These are phyloP conservation scores for Agaricales sp. DNA, from an alignment of 1,284 basidiomycete species.

Conservation along the genomic window DNA sequence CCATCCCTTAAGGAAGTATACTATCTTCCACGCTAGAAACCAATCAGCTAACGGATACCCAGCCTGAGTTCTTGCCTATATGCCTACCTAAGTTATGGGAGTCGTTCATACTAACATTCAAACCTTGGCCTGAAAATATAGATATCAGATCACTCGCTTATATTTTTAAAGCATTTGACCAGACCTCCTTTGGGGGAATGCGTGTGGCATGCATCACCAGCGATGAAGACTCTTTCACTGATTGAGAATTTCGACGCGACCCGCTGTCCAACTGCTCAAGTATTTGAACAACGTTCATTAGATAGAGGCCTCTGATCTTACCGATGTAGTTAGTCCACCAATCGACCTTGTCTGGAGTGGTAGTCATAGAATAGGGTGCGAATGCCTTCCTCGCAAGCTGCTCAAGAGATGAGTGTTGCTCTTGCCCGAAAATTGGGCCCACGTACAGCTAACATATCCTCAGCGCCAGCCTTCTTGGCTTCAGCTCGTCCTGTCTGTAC, in stretches of 20 bases:
- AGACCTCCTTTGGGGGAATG: conserved; percentile 66
- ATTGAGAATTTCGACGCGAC: conserved; percentile 62
- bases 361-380: neutral
- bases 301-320: neutral
- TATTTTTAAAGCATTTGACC: neutral
- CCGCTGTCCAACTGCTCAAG: conserved; percentile 51
- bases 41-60: neutral
- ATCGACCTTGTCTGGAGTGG: neutral
- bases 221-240: conserved; percentile 71
- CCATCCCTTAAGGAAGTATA: conserved; percentile 62
- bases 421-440: neutral
- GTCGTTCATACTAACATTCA: conserved; percentile 81
- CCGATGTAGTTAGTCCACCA: conserved; percentile 2
- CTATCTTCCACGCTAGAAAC: conserved; percentile 66
- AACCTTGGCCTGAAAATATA: conserved; percentile 40
- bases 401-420: neutral
- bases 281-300: conserved; percentile 3
- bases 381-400: neutral
- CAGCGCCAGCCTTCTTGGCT: conserved; percentile 54
- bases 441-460: conserved; percentile 41
- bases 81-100: conserved; percentile 59
- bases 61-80: conserved; percentile 33
- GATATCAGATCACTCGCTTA: neutral
- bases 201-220: conserved; percentile 76
- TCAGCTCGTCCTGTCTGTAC: conserved; percentile 22